phyloP scores from a whole-genome alignment of 192 early-diverging fungal genomes.

The Coemansia sp. region DNA sequence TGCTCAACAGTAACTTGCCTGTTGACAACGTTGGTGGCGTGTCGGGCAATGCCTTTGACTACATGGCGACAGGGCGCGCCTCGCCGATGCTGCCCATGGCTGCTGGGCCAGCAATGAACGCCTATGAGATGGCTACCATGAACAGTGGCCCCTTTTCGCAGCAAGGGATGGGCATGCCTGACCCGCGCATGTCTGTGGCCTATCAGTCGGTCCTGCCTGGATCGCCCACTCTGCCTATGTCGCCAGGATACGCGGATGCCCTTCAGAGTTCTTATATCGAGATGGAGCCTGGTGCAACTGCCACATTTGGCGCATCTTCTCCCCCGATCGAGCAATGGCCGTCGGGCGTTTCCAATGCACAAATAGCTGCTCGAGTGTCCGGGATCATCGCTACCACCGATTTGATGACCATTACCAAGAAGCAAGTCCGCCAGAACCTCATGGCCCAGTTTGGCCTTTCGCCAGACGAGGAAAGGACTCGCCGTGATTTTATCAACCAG shows the following conservation, averaged over 20 bases:
- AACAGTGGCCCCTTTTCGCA: conserved; percentile 21
- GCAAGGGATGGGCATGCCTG: conserved; percentile 10
- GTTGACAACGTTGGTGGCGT: conserved; percentile 6
- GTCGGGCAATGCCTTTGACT: conserved; percentile 24
- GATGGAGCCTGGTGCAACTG: background rate
- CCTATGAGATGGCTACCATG: conserved; percentile 47
- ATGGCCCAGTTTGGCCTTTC: conserved; percentile 67
- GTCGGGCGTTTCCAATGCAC: conserved; percentile 63
- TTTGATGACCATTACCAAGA: conserved; percentile 98
- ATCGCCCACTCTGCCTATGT: conserved; percentile 2
- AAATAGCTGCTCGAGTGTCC: conserved; percentile 64
- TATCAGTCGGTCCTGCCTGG: conserved; percentile 3
- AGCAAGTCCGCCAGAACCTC: conserved; percentile 93
- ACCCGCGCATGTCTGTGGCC: conserved; percentile 32
- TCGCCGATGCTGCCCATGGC: conserved; percentile 37
- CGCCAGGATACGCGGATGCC: background rate
- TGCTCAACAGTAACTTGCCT: conserved; percentile 32
- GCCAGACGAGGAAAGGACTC: conserved; percentile 67
- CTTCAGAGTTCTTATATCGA: conserved; percentile 2
- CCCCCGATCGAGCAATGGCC: conserved; percentile 29
- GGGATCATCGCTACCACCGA: conserved; percentile 85
- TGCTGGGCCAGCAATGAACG: conserved; percentile 15
- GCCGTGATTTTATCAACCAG: conserved; percentile 85
- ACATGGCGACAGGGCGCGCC: conserved; percentile 32
- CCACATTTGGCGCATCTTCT: background rate